Conservation (phyloP, 345 rosid species). For the Eucalyptus albens region DNA sequence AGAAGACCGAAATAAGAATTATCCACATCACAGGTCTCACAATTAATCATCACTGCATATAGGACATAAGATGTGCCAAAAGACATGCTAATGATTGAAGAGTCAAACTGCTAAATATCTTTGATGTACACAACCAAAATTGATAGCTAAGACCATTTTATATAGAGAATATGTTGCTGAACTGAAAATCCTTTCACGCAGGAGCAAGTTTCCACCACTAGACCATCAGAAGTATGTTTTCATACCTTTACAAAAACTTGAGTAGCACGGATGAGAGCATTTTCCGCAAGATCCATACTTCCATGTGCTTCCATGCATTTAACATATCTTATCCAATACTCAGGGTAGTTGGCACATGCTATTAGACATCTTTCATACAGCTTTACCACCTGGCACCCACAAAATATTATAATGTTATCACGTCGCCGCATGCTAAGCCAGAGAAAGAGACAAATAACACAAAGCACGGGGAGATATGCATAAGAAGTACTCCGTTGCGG, state of each 20-base stretch:
- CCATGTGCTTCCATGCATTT: slow-evolving; percentile 73
- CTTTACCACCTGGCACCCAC: slow-evolving; percentile 64
- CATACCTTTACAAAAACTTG: slow-evolving; percentile 95
- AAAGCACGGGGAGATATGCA: slow-evolving; percentile 71
- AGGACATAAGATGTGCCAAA: not conserved
- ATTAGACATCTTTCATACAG: slow-evolving; percentile 90
- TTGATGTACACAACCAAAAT: not conserved
- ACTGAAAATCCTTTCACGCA: not conserved
- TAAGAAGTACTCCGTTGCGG: slow-evolving; percentile 75
- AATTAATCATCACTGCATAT: not conserved
- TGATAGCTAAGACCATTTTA: not conserved
- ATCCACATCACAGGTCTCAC: not conserved
- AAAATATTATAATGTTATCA: slow-evolving; percentile 1
- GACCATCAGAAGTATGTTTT: not conserved
- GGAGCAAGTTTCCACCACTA: not conserved
- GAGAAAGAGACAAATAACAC: slow-evolving; percentile 9
- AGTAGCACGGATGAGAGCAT: slow-evolving; percentile 88
- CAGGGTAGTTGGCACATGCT: slow-evolving; percentile 95
- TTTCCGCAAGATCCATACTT: slow-evolving; percentile 78
- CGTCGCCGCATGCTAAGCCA: not conserved
- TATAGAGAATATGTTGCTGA: not conserved
- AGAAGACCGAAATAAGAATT: not conserved
- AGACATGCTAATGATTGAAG: not conserved
- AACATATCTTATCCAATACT: slow-evolving; percentile 84
- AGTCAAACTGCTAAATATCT: not conserved